Evolutionary conservation across 2,329 filamentous ascomycete genomes (phyloP).

Genomic region (Cordyceps fumosorosea): DNA sequence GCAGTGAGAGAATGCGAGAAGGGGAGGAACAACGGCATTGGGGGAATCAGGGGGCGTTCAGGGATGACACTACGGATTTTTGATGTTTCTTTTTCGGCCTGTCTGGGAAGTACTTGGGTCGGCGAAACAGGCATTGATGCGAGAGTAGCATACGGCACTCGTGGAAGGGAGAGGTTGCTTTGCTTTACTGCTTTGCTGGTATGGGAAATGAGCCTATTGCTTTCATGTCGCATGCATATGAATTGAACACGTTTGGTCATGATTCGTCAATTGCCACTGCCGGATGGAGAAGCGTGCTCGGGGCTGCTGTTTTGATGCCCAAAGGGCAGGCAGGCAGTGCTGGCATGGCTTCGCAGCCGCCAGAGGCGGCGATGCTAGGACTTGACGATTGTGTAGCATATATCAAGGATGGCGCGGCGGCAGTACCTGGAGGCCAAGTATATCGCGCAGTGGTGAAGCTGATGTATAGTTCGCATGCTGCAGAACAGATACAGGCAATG

Average conservation of each 20-base stretch:
- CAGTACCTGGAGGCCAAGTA: not conserved
- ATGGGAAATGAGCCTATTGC: constrained; percentile 40
- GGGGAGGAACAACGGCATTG: no score
- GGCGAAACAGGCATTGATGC: not conserved
- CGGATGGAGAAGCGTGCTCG: not conserved
- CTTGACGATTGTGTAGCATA: not conserved
- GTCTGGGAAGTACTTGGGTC: no score
- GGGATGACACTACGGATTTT: no score
- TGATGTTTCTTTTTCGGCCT: no score
- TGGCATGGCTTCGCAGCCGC: not conserved
- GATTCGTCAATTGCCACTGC: not conserved
- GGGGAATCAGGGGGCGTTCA: no score
- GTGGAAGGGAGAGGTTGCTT: not conserved
- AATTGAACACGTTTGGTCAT: not conserved
- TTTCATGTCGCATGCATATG: not conserved
- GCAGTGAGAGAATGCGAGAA: not conserved
- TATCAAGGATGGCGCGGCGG: not conserved
- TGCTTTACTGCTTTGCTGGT: constrained; percentile 22
- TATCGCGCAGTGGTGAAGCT: not conserved
- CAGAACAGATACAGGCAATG: no score
- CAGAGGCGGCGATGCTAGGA: no score
- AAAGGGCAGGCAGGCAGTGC: not conserved
- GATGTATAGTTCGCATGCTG: no score
- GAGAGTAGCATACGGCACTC: not conserved
- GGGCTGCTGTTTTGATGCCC: not conserved